phyloP scores from a whole-genome alignment of 768 basidiomycete species.

The Russula vinacea region DNA sequence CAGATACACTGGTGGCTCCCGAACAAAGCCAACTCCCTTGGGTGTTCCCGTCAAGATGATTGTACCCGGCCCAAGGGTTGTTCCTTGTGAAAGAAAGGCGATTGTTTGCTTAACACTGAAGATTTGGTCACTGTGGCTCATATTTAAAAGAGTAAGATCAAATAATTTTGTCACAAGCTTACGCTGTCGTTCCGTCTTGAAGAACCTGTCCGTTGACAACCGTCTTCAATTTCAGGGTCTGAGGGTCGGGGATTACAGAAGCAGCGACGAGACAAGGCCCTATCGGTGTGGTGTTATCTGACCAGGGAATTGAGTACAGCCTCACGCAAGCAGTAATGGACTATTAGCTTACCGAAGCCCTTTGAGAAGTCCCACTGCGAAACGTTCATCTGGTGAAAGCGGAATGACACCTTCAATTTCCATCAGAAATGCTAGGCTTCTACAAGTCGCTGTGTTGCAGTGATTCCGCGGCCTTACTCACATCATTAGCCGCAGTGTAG shows the following conservation, averaged over 20 bases:
- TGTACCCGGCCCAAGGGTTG: constrained; percentile 76
- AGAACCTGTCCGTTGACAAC: constrained; percentile 62
- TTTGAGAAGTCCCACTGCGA: constrained; percentile 90
- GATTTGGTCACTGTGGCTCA: constrained; percentile 63
- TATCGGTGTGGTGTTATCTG: constrained; percentile 68
- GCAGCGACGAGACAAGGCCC: constrained; percentile 80
- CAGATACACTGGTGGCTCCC: constrained; percentile 64
- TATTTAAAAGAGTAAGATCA: neutral
- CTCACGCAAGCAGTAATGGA: neutral
- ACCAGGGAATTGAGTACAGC: neutral
- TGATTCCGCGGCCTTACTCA: constrained; percentile 34
- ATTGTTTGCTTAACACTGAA: constrained; percentile 77
- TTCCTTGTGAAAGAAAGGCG: constrained; percentile 78
- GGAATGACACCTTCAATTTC: constrained; percentile 63
- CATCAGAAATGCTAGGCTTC: neutral
- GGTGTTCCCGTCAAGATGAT: constrained; percentile 83
- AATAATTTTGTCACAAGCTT: constrained; percentile 34
- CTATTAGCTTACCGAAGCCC: constrained; percentile 58
- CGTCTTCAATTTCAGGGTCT: constrained; percentile 58
- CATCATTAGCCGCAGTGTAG: constrained; percentile 80
- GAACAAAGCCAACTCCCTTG: constrained; percentile 77
- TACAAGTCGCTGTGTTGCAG: neutral
- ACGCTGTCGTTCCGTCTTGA: constrained; percentile 81
- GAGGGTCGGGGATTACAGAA: constrained; percentile 60
- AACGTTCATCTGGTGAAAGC: constrained; percentile 73